Evolutionary conservation across 2,329 filamentous ascomycete genomes (phyloP).

Genomic region (Macrophomina pseudophaseolina): DNA sequence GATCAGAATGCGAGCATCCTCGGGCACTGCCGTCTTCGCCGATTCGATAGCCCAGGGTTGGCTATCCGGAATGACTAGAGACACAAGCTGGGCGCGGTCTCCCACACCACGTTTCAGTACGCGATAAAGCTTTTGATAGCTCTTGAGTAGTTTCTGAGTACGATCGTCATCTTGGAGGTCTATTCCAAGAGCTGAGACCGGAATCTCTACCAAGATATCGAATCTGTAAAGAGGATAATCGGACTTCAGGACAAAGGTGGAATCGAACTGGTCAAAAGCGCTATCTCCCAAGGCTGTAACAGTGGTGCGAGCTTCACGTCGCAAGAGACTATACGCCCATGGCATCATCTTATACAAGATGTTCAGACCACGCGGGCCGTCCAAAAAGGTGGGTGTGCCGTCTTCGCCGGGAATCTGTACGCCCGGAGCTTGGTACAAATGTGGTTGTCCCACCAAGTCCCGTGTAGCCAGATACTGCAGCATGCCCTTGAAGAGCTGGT

Average conservation of each 20-base stretch:
- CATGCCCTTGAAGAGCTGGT: conserved; percentile 91
- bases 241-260: conserved; percentile 74
- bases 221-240: conserved; percentile 59
- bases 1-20: conserved; percentile 58
- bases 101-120: conserved; percentile 74
- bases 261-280: conserved; percentile 78
- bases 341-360: conserved; percentile 87
- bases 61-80: conserved; percentile 38
- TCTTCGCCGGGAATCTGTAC: conserved; percentile 46
- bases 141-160: conserved; percentile 39
- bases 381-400: conserved; percentile 74
- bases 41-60: conserved; percentile 45
- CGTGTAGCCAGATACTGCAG: conserved; percentile 83
- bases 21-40: conserved; percentile 33
- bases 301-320: conserved; percentile 75
- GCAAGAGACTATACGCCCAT: conserved; percentile 79
- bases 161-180: conserved; percentile 34
- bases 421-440: conserved; percentile 53
- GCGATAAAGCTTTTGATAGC: conserved; percentile 65
- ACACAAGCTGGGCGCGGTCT: conserved; percentile 72
- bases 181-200: conserved; percentile 39
- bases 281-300: conserved; percentile 76
- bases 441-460: conserved; percentile 72
- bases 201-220: conserved; percentile 57
- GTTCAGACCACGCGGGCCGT: conserved; percentile 76